Conservation (phyloP, 2,329 filamentous ascomycete genomes). For the Plenodomus tracheiphilus region DNA sequence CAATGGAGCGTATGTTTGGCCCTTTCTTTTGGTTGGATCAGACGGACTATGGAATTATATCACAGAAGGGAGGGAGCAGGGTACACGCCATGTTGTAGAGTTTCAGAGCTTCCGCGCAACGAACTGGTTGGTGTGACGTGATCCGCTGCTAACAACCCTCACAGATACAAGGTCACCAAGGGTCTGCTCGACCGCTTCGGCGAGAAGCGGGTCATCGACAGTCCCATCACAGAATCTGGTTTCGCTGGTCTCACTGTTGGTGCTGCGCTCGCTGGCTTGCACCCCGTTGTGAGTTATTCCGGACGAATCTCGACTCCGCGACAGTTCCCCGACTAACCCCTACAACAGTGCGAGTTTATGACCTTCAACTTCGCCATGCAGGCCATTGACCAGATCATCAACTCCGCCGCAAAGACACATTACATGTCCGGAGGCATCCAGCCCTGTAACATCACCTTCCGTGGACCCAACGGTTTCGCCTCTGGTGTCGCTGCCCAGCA, state of each 20-base stretch:
- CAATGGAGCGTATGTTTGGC: conserved; percentile 77
- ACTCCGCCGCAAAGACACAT: conserved; percentile 97
- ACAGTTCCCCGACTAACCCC: conserved; percentile 16
- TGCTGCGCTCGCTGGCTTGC: conserved; percentile 89
- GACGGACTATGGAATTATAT: not conserved
- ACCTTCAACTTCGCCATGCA: conserved; percentile 99
- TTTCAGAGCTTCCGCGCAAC: conserved; percentile 10
- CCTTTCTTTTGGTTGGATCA: conserved; percentile 10
- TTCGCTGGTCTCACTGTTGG: conserved; percentile 93
- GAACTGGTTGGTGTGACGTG: not conserved
- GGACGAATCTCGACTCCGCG: not conserved
- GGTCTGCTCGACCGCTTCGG: conserved; percentile 96
- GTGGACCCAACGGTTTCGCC: conserved; percentile 97
- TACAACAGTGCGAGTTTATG: conserved; percentile 92
- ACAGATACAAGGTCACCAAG: conserved; percentile 96
- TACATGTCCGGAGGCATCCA: conserved; percentile 99
- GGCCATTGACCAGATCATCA: conserved; percentile 99
- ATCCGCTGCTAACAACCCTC: conserved; percentile 43
- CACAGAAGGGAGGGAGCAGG: conserved; percentile 1
- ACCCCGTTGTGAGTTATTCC: conserved; percentile 74
- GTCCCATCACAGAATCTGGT: conserved; percentile 95
- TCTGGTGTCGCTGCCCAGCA: conserved; percentile 95
- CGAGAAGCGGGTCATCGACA: conserved; percentile 96
- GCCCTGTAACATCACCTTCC: conserved; percentile 99
- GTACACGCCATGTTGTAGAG: not conserved